Evolutionary conservation across 768 basidiomycete species (phyloP).

Genomic region (Russula abietina): DNA sequence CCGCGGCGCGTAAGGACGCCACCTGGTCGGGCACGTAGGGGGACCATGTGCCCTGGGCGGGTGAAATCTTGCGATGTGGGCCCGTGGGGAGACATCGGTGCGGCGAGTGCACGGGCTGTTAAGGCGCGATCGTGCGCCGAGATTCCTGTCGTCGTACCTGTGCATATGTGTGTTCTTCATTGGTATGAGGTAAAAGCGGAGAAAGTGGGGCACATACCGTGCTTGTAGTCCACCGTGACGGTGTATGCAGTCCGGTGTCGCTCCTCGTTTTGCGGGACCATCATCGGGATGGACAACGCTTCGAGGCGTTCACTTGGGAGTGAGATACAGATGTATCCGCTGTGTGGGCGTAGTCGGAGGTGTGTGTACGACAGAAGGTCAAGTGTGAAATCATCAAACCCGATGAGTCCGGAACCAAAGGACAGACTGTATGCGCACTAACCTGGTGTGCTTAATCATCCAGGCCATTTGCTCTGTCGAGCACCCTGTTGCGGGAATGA

Average conservation of each 20-base stretch:
- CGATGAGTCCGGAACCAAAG: constrained; percentile 13
- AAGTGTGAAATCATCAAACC: neutral
- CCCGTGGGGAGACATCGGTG: constrained; percentile 32
- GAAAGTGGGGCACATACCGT: constrained; percentile 48
- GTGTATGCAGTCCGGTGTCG: constrained; percentile 92
- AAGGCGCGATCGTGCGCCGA: constrained; percentile 92
- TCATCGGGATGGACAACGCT: constrained; percentile 82
- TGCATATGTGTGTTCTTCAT: neutral
- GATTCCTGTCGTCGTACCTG: constrained; percentile 92
- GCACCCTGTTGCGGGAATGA: constrained; percentile 76
- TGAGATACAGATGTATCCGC: constrained; percentile 91
- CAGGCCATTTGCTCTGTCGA: constrained; percentile 98
- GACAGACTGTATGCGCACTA: constrained; percentile 22
- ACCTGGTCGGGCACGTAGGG: constrained; percentile 78
- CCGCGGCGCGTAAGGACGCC: constrained; percentile 85
- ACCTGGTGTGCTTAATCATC: constrained; percentile 98
- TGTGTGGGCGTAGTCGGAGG: constrained; percentile 32
- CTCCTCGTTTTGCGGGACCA: constrained; percentile 89
- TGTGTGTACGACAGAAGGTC: neutral
- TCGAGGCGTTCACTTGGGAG: constrained; percentile 71
- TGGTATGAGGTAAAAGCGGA: neutral
- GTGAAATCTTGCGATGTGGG: constrained; percentile 64
- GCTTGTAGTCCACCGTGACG: constrained; percentile 87
- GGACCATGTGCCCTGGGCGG: constrained; percentile 93
- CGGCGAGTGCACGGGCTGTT: constrained; percentile 79